phyloP scores from a whole-genome alignment of 1,139 yeast species.

The Taphrina communis region DNA sequence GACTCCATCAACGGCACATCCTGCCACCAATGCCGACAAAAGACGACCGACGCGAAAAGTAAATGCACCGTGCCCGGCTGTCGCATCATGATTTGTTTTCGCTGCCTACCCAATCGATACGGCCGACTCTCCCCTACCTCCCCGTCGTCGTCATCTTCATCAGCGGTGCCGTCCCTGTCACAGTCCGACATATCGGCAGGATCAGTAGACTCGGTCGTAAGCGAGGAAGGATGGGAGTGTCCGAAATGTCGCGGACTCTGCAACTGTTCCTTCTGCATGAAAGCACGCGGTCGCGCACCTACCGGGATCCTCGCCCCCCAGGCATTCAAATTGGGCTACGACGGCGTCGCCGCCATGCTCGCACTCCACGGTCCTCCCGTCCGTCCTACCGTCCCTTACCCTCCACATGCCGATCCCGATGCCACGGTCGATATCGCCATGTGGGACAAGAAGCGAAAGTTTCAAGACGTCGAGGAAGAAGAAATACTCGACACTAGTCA shows the following conservation, averaged over 20 bases:
- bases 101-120: constrained; percentile 18
- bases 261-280: constrained; percentile 17
- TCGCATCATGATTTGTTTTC: constrained; percentile 4
- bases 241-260: constrained; percentile 13
- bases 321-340: constrained; percentile 3
- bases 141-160: neutral
- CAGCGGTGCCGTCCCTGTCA: neutral
- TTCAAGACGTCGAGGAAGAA: neutral
- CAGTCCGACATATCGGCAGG: no score
- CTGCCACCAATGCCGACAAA: constrained; percentile 16
- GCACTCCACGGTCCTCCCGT: no score
- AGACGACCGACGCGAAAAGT: constrained; percentile 2
- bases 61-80: constrained; percentile 6
- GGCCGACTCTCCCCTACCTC: neutral
- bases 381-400: no score
- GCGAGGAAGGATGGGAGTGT: constrained; percentile 3
- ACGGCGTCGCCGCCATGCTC: constrained; percentile 13
- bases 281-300: neutral
- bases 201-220: neutral
- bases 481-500: neutral
- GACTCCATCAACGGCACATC: constrained; percentile 8
- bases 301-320: constrained; percentile 2
- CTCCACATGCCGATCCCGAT: no score
- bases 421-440: no score
- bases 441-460: no score